Evolutionary conservation across 2,329 filamentous ascomycete genomes (phyloP), one percentile per base, ranked within the genome.

Genomic region (Fusarium protoensiforme): DNA sequence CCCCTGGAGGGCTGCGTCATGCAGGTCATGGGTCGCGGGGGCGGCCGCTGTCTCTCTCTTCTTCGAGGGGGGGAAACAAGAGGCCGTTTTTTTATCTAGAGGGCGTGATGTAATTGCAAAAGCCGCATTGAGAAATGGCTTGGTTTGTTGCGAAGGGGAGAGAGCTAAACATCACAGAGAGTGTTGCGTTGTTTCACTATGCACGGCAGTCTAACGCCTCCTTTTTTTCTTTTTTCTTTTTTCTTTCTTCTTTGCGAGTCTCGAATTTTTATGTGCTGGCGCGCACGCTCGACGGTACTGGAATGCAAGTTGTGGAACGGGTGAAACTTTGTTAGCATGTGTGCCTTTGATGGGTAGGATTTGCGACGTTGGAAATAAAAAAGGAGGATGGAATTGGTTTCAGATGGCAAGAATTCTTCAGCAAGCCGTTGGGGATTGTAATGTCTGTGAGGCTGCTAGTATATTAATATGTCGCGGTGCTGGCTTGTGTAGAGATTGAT

Each of bases 1-100:
- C 67, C 75, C 75, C 74, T 76, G 69, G 56, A 51, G 57, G 27
- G 16, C n/a, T 73, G 73, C 75, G 73, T 77, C 75, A 77, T 77
- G 72, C 67, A 75, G 54, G 71, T 66, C 68, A 67, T 48, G 67
- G 62, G 59, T 38, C 69, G 66, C 54, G 62, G 53, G 59, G 35
- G 27, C 22, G 61, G 58, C 41, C 43, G 53, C 53, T 60, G 61
- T 53, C 43, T 48, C 24, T 54, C 53, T 67, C 62, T 38, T 18
- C 8, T 41, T 72, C 63, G 63, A 51, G 61, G 24, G 5, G 5
- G 24, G 48, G 51, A 39, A 57, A 41, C 51, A 22, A 27, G 5
- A 38, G 24, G 24, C 38, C 60, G 14, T 53, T 61, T 53, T 61
- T 68, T 22, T 29, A 33, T 33, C 24, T 14, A 27, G 16, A 54